Base-by-base conservation (phyloP, 2,329 filamentous ascomycete species). In the Colletotrichum caudatum region DNA sequence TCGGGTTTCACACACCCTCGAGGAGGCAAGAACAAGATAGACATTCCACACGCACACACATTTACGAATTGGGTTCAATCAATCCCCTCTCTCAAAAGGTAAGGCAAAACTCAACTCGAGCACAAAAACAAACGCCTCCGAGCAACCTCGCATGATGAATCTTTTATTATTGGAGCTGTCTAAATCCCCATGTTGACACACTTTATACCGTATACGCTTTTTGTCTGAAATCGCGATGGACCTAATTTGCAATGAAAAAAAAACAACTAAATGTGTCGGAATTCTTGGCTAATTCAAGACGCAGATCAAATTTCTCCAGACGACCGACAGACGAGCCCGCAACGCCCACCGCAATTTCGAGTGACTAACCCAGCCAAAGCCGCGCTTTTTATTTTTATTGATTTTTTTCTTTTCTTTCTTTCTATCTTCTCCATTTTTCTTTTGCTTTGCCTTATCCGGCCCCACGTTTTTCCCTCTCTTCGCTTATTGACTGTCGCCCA, bases 101-200 rank as follows among this genome's bases (percentile, higher is more conserved):
- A 69, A 69, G 69, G 39, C 46, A 46, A 23, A 44, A 33, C 41
- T 67, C 39, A 44, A 33, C 41, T 67, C 48, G 61, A 64, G 54
- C 61, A 29, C 74, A 57, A 23, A 53, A 48, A 20, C 29, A 53
- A 48, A 23, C 18, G 46, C 29, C 57, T 23, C 29, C 51, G 44
- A 50, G 64, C 44, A 57, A 67, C 64, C 53, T 71, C 51, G 41
- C 59, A 65, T 87, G 85, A 87, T 86, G 84, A 83, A 76, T 66
- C 57, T 75, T 77, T 74, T 78, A 79, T 84, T 92, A 93, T 93
- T 93, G 91, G 91, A 93, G 91, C 91, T 93, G 91, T 93, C 91
- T 90, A 83, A 87, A 82, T 88, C 84, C 80, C 80, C 79, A 82
- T 91, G 90, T 85, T 87, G 91, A 93, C 84, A 86, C 84, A 79